Evolutionary conservation across 1,284 basidiomycete genomes (phyloP).

Genomic region (Paramarasmius palmivorus): DNA sequence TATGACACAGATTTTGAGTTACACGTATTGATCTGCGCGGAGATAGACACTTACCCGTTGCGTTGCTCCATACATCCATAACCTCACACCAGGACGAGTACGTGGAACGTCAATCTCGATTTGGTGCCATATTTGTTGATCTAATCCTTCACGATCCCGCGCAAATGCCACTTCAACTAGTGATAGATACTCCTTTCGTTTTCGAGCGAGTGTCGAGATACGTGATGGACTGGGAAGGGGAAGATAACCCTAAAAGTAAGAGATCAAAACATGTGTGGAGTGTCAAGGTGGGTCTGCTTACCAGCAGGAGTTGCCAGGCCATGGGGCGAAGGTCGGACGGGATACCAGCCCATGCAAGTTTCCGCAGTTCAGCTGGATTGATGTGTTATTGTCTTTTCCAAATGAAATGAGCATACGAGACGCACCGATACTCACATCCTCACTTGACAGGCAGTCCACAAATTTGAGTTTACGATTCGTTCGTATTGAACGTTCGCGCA

Average conservation of each 20-base stretch:
- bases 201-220: slow-evolving; percentile 76
- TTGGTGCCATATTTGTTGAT: slow-evolving; percentile 98
- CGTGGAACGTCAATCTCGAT: slow-evolving; percentile 96
- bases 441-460: slow-evolving; percentile 65
- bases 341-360: slow-evolving; percentile 95
- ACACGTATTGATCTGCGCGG: neutral
- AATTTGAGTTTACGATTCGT: slow-evolving; percentile 75
- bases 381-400: slow-evolving; percentile 1
- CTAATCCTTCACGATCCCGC: slow-evolving; percentile 77
- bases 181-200: slow-evolving; percentile 89
- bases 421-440: slow-evolving; percentile 78
- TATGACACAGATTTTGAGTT: slow-evolving; percentile 15
- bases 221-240: slow-evolving; percentile 85
- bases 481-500: slow-evolving; percentile 74
- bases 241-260: slow-evolving; percentile 78
- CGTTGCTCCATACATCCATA: slow-evolving; percentile 89
- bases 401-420: slow-evolving; percentile 13
- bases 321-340: slow-evolving; percentile 87
- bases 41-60: slow-evolving; percentile 77
- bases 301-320: slow-evolving; percentile 93
- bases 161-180: slow-evolving; percentile 93
- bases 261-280: slow-evolving; percentile 4
- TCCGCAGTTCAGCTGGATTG: slow-evolving; percentile 73
- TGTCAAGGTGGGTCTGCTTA: slow-evolving; percentile 39
- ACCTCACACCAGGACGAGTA: slow-evolving; percentile 85